Evolutionary conservation across 306 rosid genomes (phyloP).

Genomic region (Herpetospermum pedunculosum): DNA sequence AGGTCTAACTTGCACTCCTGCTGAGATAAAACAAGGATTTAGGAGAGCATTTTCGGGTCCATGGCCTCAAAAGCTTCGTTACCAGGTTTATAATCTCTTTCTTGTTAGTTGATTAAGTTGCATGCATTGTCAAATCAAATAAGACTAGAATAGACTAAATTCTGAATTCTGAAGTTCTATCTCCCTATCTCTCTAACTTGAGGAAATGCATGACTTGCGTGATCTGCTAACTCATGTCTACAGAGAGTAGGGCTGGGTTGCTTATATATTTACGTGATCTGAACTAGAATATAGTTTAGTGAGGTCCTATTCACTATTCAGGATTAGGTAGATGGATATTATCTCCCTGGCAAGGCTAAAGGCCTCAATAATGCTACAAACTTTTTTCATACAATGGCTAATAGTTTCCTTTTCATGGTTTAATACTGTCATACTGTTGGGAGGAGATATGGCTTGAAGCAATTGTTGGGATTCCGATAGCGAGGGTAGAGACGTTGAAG

Average conservation of each 20-base stretch:
- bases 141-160: not conserved
- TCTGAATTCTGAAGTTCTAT: not conserved
- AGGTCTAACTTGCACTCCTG: conserved; percentile 58
- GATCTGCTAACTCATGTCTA: not conserved
- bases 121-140: not conserved
- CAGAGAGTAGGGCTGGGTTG: not conserved
- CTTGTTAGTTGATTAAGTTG: not conserved
- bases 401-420: not conserved
- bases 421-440: not conserved
- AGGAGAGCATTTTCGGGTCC: conserved; percentile 73
- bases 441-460: not conserved
- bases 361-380: not conserved
- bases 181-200: not conserved
- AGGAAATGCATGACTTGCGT: not conserved
- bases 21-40: conserved; percentile 79
- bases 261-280: not conserved
- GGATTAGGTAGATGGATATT: not conserved
- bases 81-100: conserved; percentile 38
- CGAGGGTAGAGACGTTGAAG: not conserved
- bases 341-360: not conserved
- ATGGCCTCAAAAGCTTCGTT: conserved; percentile 83
- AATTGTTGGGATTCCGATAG: not conserved
- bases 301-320: not conserved
- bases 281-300: not conserved
- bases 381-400: not conserved